phyloP scores from a whole-genome alignment of 2,329 filamentous ascomycete species.

The Ceratocystis cacaofunesta region DNA sequence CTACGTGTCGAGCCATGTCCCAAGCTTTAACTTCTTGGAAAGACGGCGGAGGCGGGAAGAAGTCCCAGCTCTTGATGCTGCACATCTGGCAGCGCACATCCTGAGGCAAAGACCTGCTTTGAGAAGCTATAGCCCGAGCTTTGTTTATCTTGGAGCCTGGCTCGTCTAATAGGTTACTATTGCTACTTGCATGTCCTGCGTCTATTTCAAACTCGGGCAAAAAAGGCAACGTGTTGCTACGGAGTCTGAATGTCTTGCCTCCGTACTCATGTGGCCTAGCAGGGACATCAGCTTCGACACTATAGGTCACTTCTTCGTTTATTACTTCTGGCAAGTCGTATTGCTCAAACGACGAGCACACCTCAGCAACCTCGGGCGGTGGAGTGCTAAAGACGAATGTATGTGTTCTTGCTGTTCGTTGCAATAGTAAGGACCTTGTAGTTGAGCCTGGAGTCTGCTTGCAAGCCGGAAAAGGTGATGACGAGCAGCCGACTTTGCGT shows the following conservation, averaged over 20 bases:
- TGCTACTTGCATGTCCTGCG: conserved; percentile 25
- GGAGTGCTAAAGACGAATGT: conserved; percentile 14
- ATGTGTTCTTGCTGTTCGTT: not conserved
- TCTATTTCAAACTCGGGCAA: conserved; percentile 62
- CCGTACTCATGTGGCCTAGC: conserved; percentile 67
- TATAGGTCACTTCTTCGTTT: conserved; percentile 77
- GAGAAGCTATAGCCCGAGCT: not conserved
- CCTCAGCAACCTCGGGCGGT: conserved; percentile 20
- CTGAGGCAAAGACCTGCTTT: conserved; percentile 4
- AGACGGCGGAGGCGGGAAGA: conserved; percentile 54
- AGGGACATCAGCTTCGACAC: conserved; percentile 70
- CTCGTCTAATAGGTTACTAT: not conserved
- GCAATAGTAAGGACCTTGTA: not conserved
- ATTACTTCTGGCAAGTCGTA: conserved; percentile 46
- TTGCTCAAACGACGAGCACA: conserved; percentile 20
- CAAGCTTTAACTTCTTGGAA: conserved; percentile 55
- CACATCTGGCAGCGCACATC: conserved; percentile 18
- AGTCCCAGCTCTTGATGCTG: conserved; percentile 55
- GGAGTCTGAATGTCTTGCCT: conserved; percentile 67
- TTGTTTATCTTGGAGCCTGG: not conserved
- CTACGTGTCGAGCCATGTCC: conserved; percentile 23
- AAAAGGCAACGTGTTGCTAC: conserved; percentile 61
- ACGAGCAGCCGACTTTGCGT: not conserved
- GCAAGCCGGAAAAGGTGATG: not conserved
- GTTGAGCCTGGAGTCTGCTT: not conserved